phyloP scores from a whole-genome alignment of 495 filamentous ascomycete genomes.

The Rostrohypoxylon terebratum region DNA sequence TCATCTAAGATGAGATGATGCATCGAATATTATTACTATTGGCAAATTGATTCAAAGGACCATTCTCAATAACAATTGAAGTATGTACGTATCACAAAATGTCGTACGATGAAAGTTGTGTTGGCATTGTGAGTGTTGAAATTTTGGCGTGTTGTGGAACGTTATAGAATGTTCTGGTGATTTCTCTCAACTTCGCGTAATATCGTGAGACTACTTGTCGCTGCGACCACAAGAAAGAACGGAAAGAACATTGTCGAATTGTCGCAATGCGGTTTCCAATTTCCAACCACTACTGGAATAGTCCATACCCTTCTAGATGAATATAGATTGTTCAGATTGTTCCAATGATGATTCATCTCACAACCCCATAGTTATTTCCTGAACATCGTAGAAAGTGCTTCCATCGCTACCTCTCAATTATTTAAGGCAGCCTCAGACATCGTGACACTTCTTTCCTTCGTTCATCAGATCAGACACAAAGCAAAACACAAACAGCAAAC shows the following conservation, averaged over 20 bases:
- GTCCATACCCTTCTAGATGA: conserved; percentile 42
- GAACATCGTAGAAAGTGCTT: conserved; percentile 43
- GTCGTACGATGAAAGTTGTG: conserved; percentile 2
- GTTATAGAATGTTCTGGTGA: conserved; percentile 42
- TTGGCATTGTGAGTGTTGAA: not conserved
- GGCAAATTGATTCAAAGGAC: not conserved
- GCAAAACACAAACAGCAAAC: conserved; percentile 37
- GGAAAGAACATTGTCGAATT: conserved; percentile 13
- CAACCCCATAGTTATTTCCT: conserved; percentile 24
- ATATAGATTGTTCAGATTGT: not conserved
- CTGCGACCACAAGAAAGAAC: conserved; percentile 22
- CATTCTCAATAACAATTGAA: not conserved
- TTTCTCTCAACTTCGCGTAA: conserved; percentile 43
- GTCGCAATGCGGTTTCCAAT: conserved; percentile 19
- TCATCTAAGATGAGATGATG: conserved; percentile 3
- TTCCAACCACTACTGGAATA: conserved; percentile 26
- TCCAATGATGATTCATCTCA: conserved; percentile 36
- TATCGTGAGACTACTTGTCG: conserved; percentile 34
- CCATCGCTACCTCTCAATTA: conserved; percentile 27
- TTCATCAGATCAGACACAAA: conserved; percentile 47
- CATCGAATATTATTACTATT: conserved; percentile 1
- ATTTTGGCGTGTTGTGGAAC: conserved; percentile 5
- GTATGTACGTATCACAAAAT: not conserved
- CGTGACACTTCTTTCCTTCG: conserved; percentile 28
- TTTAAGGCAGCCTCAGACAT: conserved; percentile 41